Conservation (phyloP, 2,329 filamentous ascomycete genomes). For the Trichophyton mentagrophytes region DNA sequence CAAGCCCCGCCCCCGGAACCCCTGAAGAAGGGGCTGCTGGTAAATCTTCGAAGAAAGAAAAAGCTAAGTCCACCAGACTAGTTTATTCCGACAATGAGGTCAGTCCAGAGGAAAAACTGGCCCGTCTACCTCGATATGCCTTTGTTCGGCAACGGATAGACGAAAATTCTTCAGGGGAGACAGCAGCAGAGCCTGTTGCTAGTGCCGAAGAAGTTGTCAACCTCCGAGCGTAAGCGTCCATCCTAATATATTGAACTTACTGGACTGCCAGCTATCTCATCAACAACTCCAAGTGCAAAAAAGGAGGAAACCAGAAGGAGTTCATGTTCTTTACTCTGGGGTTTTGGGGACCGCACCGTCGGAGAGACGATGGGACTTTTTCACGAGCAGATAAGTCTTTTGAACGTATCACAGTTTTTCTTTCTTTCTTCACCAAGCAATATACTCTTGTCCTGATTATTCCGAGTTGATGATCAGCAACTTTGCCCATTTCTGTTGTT, state of each 20-base stretch:
- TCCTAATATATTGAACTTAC: constrained; percentile 2
- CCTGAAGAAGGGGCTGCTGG: constrained; percentile 25
- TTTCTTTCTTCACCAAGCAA: background rate
- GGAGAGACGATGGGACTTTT: background rate
- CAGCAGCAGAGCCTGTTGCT: constrained; percentile 23
- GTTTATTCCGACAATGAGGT: constrained; percentile 68
- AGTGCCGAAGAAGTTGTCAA: constrained; percentile 26
- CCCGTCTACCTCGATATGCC: constrained; percentile 61
- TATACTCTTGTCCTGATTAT: constrained; percentile 5
- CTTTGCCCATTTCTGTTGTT: constrained; percentile 4
- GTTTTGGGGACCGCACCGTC: background rate
- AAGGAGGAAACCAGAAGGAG: background rate
- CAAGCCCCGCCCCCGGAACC: constrained; percentile 20
- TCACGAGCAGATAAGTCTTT: constrained; percentile 5
- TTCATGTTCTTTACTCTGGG: constrained; percentile 3
- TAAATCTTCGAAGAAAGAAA: constrained; percentile 54
- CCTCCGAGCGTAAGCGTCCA: constrained; percentile 2
- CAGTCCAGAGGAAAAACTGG: constrained; percentile 86
- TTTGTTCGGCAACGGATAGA: constrained; percentile 40
- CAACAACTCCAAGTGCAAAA: constrained; percentile 8
- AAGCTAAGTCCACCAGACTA: constrained; percentile 54
- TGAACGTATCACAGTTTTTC: constrained; percentile 1
- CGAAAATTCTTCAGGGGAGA: constrained; percentile 26
- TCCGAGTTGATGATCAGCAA: constrained; percentile 14
- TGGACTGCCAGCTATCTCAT: constrained; percentile 14